Conservation (phyloP, 2,329 filamentous ascomycete genomes). For the Colletotrichum sp. region DNA sequence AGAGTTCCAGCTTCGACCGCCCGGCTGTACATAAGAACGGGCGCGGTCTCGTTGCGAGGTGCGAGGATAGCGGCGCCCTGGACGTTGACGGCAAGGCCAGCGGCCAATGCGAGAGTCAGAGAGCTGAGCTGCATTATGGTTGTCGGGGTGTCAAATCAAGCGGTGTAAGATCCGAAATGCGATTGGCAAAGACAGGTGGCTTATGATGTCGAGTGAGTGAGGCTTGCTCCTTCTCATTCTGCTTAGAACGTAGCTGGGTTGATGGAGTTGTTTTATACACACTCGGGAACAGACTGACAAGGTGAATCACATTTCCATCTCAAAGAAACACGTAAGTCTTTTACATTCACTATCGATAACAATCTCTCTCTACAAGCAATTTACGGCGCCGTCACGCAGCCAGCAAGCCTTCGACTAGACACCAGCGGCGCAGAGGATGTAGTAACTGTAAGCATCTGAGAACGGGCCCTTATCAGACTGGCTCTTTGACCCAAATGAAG, state of each 20-base stretch:
- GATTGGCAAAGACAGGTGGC: neutral
- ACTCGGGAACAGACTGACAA: neutral
- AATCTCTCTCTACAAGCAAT: neutral
- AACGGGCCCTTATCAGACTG: neutral
- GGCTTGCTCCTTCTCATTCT: neutral
- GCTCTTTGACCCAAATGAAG: neutral
- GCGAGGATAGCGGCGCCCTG: neutral
- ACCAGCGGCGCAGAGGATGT: neutral
- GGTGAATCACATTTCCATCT: neutral
- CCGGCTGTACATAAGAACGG: neutral
- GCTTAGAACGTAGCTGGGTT: neutral
- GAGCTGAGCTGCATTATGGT: neutral
- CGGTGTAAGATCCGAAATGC: neutral
- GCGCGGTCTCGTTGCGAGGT: neutral
- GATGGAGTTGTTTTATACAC: neutral
- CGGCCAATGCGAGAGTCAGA: neutral
- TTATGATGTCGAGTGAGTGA: neutral
- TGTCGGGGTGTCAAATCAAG: neutral
- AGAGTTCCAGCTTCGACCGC: neutral
- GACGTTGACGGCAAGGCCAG: neutral
- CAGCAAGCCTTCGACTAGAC: rapidly evolving
- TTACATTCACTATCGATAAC: neutral
- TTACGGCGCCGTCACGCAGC: neutral
- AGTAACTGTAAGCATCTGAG: neutral
- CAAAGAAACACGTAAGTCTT: rapidly evolving